phyloP scores from a whole-genome alignment of 176 grass and related monocot species.

The Carex littledalei region DNA sequence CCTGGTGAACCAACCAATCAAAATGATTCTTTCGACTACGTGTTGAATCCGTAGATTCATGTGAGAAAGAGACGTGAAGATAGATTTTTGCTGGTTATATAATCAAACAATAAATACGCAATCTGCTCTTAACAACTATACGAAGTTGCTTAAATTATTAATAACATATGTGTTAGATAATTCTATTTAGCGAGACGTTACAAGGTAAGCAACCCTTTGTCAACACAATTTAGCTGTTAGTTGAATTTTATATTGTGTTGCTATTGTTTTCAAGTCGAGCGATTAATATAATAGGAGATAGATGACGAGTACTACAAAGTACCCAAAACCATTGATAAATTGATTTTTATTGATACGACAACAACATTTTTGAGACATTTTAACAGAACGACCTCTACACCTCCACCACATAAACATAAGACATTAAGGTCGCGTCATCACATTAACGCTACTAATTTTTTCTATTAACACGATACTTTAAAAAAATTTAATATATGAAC shows the following conservation, averaged over 20 bases:
- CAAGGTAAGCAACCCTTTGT: background rate
- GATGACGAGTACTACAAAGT: too few species aligned
- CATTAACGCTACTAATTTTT: too few species aligned
- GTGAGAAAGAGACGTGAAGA: background rate
- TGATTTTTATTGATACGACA: too few species aligned
- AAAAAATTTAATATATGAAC: too few species aligned
- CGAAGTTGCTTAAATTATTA: background rate
- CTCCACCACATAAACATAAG: too few species aligned
- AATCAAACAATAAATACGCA: background rate
- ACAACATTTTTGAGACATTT: too few species aligned
- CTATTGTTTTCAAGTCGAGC: background rate
- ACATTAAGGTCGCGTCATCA: too few species aligned
- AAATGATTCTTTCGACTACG: background rate
- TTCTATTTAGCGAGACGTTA: background rate
- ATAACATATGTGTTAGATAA: background rate
- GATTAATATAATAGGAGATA: background rate
- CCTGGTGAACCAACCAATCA: too few species aligned
- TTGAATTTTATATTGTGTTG: background rate
- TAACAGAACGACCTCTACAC: too few species aligned
- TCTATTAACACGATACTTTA: too few species aligned
- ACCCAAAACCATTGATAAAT: too few species aligned
- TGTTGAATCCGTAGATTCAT: background rate
- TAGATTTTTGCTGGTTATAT: background rate
- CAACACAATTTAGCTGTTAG: background rate
- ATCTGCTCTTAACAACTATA: constrained; percentile 4